A percentile compares a stretch with the other conserved stretches of the same genome.
phyloP scores from a whole-genome alignment of 768 basidiomycete genomes.

The Termitomyces titanicus region DNA sequence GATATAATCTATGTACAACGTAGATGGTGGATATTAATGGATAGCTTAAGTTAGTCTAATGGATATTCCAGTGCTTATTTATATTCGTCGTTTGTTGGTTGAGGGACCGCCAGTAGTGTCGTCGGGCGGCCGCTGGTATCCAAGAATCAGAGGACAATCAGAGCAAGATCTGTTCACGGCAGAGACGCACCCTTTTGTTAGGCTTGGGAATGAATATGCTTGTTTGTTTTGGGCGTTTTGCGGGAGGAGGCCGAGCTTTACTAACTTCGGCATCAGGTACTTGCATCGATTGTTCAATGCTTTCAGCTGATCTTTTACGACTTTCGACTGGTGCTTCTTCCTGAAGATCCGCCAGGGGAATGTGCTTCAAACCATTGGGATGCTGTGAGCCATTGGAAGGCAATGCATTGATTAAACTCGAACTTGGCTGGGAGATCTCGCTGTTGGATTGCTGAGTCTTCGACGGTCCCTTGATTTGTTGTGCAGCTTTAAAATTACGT shows the following conservation, averaged over 20 bases:
- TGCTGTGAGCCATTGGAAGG: neutral
- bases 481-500: conserved; percentile 13
- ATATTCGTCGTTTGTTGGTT: conserved; percentile 9
- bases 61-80: neutral
- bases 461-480: neutral
- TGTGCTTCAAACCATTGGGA: neutral
- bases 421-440: neutral
- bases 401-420: neutral
- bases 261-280: neutral
- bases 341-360: neutral
- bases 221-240: conserved; percentile 39
- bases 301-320: conserved; percentile 7
- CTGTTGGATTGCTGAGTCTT: neutral
- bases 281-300: neutral
- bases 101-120: conserved; percentile 9
- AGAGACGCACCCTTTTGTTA: conserved; percentile 27
- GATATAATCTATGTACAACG: neutral
- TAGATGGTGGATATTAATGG: neutral
- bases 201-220: conserved; percentile 61
- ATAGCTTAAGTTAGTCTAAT: neutral
- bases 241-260: conserved; percentile 17
- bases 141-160: neutral
- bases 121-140: conserved; percentile 13
- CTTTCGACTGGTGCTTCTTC: neutral
- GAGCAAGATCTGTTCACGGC: neutral